phyloP scores from a whole-genome alignment of 306 rosid species.

The Spatholobus suberectus region DNA sequence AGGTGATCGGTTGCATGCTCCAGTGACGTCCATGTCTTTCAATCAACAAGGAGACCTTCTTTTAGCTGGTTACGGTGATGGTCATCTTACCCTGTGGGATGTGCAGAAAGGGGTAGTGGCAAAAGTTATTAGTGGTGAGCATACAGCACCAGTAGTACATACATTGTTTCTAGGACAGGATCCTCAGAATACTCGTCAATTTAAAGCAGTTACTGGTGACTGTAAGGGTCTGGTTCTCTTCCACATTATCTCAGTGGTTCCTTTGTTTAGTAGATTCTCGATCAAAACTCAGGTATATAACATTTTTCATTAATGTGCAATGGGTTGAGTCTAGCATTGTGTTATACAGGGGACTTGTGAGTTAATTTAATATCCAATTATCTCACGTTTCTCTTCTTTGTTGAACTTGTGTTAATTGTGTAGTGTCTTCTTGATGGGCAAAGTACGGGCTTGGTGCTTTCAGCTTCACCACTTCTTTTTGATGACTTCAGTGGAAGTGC shows the following conservation, averaged over 20 bases:
- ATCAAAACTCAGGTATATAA: conserved; percentile 82
- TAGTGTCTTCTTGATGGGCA: conserved; percentile 99
- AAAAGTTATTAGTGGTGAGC: conserved; percentile 86
- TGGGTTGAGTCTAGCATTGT: conserved; percentile 21
- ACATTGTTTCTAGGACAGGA: conserved; percentile 87
- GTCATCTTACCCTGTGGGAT: conserved; percentile 93
- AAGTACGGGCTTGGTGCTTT: conserved; percentile 82
- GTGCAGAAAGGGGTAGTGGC: conserved; percentile 75
- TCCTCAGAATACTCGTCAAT: conserved; percentile 89
- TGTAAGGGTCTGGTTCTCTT: conserved; percentile 90
- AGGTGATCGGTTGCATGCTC: conserved; percentile 78
- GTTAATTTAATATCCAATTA: conserved; percentile 36
- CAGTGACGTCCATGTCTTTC: conserved; percentile 92
- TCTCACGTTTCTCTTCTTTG: conserved; percentile 46
- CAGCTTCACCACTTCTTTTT: conserved; percentile 88
- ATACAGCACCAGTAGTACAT: conserved; percentile 90
- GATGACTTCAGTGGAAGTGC: conserved; percentile 75
- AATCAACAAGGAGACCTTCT: conserved; percentile 97
- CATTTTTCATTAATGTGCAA: conserved; percentile 33
- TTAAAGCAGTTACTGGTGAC: conserved; percentile 96
- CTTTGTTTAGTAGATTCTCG: conserved; percentile 76
- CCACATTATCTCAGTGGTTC: conserved; percentile 78
- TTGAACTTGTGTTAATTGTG: conserved; percentile 50
- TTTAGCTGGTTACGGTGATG: conserved; percentile 93
- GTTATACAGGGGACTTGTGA: conserved; percentile 15